Evolutionary conservation across 768 basidiomycete species (phyloP), one percentile per base, ranked within the genome.

Genomic region (Phylloporus rhodoxanthus): DNA sequence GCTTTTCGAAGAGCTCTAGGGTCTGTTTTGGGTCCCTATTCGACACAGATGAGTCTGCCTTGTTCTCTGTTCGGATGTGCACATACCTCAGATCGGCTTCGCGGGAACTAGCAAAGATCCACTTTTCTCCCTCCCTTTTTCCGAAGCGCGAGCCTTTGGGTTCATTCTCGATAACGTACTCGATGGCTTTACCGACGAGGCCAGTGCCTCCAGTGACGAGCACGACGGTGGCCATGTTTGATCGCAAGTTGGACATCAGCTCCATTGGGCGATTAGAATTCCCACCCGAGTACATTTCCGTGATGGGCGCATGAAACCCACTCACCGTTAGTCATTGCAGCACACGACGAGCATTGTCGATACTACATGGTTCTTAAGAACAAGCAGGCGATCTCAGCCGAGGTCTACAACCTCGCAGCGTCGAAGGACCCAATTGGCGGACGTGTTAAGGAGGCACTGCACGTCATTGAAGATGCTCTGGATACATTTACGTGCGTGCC

Each of bases 141-240:
- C 87, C 93, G 63, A 88, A 96, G 43, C 80, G 74, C 50, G 87
- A 88, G 17, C 85, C 87, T 48, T 75, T 75, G 0, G 86, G 81
- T 60, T 95, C 91, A 9, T 77, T 82, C 29, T 90, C 78, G 65
- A 94, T 81, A 34, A 91, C 71, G 61, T 86, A 75, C 61, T 85
- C 72, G 61, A 95, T 87, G 28, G 82, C 92, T 57, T 79, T 78
- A n/a, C 91, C 91, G 30, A 94, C 90, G 44, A 94, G 81, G 17
- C 91, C 92, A 53, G 81, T 78, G 36, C 90, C 91, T 41, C 89
- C 90, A 39, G 89, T 91, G 58, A 91, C 86, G 50, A 91, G 82
- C 36, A 91, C 72, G 45, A 87, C 81, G 49, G 63, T 51, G 45
- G 66, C 43, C 66, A 69, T 68, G 33, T 44, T 50, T 38, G 28